phyloP scores from a whole-genome alignment of 164 flowering plant species.

The Chimonanthus praecox region DNA sequence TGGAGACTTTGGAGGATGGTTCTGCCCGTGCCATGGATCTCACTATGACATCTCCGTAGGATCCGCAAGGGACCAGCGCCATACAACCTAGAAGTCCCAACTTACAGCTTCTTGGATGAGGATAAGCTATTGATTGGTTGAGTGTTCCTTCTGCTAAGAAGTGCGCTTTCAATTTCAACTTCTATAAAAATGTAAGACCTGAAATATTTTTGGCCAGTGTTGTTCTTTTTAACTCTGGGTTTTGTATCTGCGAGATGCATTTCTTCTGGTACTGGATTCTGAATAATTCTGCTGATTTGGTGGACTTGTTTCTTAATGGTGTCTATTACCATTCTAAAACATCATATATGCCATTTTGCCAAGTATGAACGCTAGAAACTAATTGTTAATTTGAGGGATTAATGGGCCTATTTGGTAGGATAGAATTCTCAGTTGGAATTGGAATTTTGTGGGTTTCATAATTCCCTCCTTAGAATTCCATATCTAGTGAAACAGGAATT shows the following conservation, averaged over 20 bases:
- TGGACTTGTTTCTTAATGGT: background rate
- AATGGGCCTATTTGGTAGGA: no score
- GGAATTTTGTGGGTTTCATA: no score
- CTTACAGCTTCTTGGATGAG: constrained; percentile 19
- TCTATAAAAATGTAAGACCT: background rate
- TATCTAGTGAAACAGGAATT: no score
- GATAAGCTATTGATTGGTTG: constrained; percentile 12
- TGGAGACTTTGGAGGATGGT: constrained; percentile 19
- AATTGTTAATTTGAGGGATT: background rate
- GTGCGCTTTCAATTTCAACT: background rate
- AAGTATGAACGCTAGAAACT: no score
- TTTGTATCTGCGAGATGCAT: background rate
- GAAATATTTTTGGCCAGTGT: background rate
- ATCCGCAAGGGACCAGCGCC: constrained; percentile 14
- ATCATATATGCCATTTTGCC: background rate
- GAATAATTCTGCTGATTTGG: constrained; percentile 2
- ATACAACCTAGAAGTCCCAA: constrained; percentile 17
- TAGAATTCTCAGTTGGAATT: no score
- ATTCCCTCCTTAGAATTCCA: no score
- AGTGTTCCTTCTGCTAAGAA: background rate
- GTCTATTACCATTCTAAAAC: background rate
- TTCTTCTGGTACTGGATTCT: constrained; percentile 1
- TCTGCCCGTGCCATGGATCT: constrained; percentile 17
- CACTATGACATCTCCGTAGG: constrained; percentile 20
- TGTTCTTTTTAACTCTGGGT: background rate